Evolutionary conservation across 495 filamentous ascomycete genomes (phyloP), one percentile per base, ranked within the genome.

Genomic region (Daldinia caldariorum): DNA sequence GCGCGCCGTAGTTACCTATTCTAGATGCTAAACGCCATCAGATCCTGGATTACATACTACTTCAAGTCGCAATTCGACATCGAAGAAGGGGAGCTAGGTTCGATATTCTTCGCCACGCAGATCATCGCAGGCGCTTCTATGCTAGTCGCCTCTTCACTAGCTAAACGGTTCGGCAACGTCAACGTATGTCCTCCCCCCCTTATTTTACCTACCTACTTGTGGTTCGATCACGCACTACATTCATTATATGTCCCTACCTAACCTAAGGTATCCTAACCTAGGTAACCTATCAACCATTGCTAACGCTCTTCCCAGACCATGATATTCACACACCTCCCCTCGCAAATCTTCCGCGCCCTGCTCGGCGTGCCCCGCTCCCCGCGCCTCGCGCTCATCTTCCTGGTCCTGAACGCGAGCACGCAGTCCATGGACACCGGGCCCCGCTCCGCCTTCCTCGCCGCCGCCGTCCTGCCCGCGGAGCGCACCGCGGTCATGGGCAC

Each of bases 381-480:
- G 0, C 79, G 79, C 3, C 63, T 91, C 3, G 84, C 89, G 0
- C 80, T 94, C 18, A 75, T 93, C 14, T 87, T 93, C 38, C 84
- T 90, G 0, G 73, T 79, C 8, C 67, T 83, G 7, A 83, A 83
- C 70, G 78, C 79, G 50, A 85, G 85, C 31, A 82, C 87, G 8
- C 86, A 88, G 66, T 89, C 82, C 61, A 97, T 96, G 93, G 93
- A 97, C 74, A 88, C 91, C 70, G 92, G 90, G 0, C 93, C 93
- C 0, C 88, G 93, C 0, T 86, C 91, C 1, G 93, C 93, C 0
- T 93, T 97, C 76, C 85, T 97, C 10, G 89, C 93, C 1, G 87
- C 89, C 0, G 89, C 90, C 0, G 86, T 95, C 5, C 83, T 88
- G 31, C 87, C 90, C 0, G 86, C 87, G 60, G 93, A 95, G 76